A percentile compares a stretch with the other conserved stretches of the same genome.
Conservation (phyloP, 2,329 filamentous ascomycete genomes). For the Diaporthe eres region DNA sequence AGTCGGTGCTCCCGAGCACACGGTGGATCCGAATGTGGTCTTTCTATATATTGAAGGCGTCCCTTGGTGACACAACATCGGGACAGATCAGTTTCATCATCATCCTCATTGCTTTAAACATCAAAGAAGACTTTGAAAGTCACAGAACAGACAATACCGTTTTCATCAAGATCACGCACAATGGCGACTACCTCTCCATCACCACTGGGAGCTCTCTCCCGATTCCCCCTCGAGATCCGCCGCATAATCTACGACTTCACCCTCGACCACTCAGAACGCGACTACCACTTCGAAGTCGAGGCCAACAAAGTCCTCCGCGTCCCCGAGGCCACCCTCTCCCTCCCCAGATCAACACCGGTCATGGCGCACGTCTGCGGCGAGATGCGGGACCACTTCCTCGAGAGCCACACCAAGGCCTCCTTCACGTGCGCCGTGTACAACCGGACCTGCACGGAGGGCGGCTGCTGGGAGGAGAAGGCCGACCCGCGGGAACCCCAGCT, state of each 20-base stretch:
- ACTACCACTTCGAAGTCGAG: slow-evolving; percentile 20
- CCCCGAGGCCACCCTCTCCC: neutral
- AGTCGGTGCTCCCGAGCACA: neutral
- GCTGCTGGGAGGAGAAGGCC: slow-evolving; percentile 16
- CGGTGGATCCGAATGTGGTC: neutral
- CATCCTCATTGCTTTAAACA: neutral
- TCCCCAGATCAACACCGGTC: neutral
- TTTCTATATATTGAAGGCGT: neutral
- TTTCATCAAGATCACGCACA: neutral
- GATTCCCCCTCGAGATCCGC: slow-evolving; percentile 8
- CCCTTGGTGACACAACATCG: neutral
- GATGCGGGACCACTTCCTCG: neutral
- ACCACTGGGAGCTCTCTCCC: neutral
- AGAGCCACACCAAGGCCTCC: neutral
- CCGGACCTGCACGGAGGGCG: slow-evolving; percentile 10
- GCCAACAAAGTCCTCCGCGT: slow-evolving; percentile 9
- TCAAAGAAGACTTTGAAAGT: neutral
- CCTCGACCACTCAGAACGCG: neutral
- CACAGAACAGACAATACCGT: neutral
- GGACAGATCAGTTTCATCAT: neutral
- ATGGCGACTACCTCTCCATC: neutral
- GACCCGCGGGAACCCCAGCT: neutral
- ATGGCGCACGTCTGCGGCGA: slow-evolving; percentile 8
- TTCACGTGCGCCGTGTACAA: slow-evolving; percentile 1
- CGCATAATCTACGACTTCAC: slow-evolving; percentile 14